These are phyloP conservation scores for Rhizopus arrhizus DNA, from an alignment of 371 early-diverging fungal genomes.

Conservation along the genomic window DNA sequence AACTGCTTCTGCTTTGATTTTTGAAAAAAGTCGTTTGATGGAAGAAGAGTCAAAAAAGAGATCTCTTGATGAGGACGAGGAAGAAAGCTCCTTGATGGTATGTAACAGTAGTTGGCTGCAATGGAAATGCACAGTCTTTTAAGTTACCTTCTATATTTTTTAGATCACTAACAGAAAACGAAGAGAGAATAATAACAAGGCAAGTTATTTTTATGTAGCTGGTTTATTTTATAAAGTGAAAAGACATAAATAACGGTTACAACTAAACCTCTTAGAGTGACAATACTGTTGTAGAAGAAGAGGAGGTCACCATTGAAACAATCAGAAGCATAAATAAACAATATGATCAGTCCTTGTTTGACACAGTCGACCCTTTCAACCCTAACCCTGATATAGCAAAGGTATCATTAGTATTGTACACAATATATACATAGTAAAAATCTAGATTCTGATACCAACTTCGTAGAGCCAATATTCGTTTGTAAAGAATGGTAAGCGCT, in stretches of 20 bases:
- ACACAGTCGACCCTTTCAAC: conserved; percentile 12
- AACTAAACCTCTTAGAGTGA: not conserved
- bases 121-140: not conserved
- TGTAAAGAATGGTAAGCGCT: conserved; percentile 9
- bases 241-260: not conserved
- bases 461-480: conserved; percentile 13
- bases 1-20: conserved; percentile 8
- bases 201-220: too few relatives aligned
- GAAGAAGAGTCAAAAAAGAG: conserved; percentile 11
- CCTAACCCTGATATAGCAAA: conserved; percentile 7
- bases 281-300: conserved; percentile 4
- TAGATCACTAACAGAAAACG: conserved; percentile 7
- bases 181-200: not conserved
- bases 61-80: conserved; percentile 9
- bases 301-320: conserved; percentile 10
- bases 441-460: conserved; percentile 1
- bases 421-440: not conserved
- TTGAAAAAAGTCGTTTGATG: conserved; percentile 13
- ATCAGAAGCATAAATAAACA: conserved; percentile 7
- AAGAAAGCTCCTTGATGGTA: not conserved
- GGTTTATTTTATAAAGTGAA: conserved; percentile 9
- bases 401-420: conserved; percentile 14
- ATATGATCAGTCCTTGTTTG: conserved; percentile 14
- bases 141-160: not conserved
- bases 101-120: conserved; percentile 1